Evolutionary conservation across 805 yeast species (phyloP), one percentile per base, ranked within the genome.

Genomic region (Isabelozyma pseudorhagii): DNA sequence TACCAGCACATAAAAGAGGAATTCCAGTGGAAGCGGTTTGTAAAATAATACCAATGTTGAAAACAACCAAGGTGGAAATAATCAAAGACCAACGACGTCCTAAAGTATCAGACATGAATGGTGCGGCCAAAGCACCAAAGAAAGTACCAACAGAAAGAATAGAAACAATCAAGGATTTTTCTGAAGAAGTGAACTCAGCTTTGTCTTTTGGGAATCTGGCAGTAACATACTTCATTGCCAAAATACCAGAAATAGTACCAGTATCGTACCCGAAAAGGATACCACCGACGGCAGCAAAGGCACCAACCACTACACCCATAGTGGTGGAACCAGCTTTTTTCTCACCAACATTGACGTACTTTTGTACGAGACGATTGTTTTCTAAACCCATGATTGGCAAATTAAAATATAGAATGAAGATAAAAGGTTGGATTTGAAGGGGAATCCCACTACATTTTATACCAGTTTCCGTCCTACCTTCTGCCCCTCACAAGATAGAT

Each of bases 301-400:
- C 58, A 53, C 75, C 75, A 27, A 71, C 72, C 45, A 67, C 55
- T 60, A 70, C 68, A 44, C 72, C 72, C 74, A 71, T 71, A 41
- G 66, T 44, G 55, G 75, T 63, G 48, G 75, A 70, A 14, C 76
- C 83, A 46, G 77, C 76, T 48, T 67, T 69, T 61, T 75, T 77
- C 43, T 76, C 78, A 39, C 78, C 81, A 21, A 73, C 67, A 43
- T 76, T 72, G 59, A 75, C 64, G 57, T 60, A 73, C 50, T 55
- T 68, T 55, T 59, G 62, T 41, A 67, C 50, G 39, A 69, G 50
- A 42, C 56, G 53, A 55, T 57, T 64, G 56, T 69, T 68, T 66
- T 70, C 74, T 55, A 71, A 64, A 56, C 75, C 75, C 77, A 71
- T 71, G 41, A 38, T 55, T 40, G 40, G 28, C 40, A 46, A 13